These are phyloP conservation scores for Linnemannia elongata DNA, from an alignment of 192 early-diverging fungal genomes.

Conservation along the genomic window DNA sequence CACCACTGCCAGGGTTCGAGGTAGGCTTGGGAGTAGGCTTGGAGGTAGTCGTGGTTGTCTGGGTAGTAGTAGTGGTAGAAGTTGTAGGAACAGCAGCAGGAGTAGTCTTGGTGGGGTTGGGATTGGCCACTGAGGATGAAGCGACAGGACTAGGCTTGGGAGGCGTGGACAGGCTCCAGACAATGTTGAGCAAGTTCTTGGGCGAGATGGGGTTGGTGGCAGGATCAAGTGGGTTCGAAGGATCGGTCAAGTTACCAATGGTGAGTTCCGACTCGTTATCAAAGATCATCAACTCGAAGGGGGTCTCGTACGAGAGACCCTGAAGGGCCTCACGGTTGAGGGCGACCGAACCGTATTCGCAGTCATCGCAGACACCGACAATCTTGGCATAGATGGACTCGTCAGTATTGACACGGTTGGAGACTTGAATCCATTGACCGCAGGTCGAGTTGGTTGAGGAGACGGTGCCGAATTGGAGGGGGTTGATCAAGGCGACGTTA, in stretches of 20 bases:
- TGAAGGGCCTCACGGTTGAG: conserved; percentile 12
- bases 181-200: conserved; percentile 21
- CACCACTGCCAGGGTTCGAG: conserved; percentile 10
- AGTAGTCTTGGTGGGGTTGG: conserved; percentile 10
- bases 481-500: conserved; percentile 48
- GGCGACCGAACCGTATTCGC: conserved; percentile 40
- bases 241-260: conserved; percentile 31
- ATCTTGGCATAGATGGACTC: conserved; percentile 29
- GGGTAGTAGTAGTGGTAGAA: conserved; percentile 9
- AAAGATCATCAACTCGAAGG: conserved; percentile 29
- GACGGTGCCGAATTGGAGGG: conserved; percentile 41
- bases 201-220: conserved; percentile 31
- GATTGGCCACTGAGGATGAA: neutral
- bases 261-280: conserved; percentile 22
- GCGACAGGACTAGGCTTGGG: neutral
- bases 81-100: neutral
- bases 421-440: conserved; percentile 44
- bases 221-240: conserved; percentile 13
- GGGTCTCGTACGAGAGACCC: conserved; percentile 10
- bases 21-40: conserved; percentile 19
- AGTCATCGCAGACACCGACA: conserved; percentile 49
- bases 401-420: conserved; percentile 42
- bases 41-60: neutral
- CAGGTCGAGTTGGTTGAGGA: conserved; percentile 35
- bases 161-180: conserved; percentile 25